Evolutionary conservation across 352 stramenopile genomes (phyloP).

Genomic region (Elongisporangium anandrum): DNA sequence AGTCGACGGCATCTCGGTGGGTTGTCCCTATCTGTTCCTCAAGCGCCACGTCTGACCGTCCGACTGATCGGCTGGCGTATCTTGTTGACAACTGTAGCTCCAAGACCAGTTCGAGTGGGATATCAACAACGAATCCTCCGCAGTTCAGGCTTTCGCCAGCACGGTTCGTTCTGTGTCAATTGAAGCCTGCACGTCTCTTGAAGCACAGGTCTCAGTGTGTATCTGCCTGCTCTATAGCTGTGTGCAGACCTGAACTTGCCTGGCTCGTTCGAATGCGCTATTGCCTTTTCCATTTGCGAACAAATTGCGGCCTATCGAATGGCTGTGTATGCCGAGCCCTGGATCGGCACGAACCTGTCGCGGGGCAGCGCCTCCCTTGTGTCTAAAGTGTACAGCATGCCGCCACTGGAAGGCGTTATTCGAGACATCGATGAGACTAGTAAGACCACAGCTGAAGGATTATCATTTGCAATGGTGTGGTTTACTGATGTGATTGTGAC

Average conservation of each 20-base stretch:
- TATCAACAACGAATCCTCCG: constrained; percentile 43
- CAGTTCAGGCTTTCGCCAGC: constrained; percentile 45
- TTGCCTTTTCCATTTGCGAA: constrained; percentile 71
- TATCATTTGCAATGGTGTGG: background rate
- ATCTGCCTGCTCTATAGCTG: constrained; percentile 20
- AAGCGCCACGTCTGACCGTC: background rate
- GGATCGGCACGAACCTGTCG: constrained; percentile 49
- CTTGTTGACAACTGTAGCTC: constrained; percentile 23
- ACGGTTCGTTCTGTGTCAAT: constrained; percentile 11
- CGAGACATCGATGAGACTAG: constrained; percentile 38
- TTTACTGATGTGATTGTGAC: constrained; percentile 2
- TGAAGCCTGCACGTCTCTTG: background rate
- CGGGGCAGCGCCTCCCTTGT: constrained; percentile 9
- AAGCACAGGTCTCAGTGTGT: background rate
- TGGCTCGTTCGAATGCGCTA: constrained; percentile 45
- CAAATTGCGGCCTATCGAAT: constrained; percentile 65
- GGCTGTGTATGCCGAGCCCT: constrained; percentile 38
- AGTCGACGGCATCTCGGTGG: constrained; percentile 55
- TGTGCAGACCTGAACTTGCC: constrained; percentile 60
- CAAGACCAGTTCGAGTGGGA: constrained; percentile 83
- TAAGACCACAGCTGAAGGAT: constrained; percentile 8
- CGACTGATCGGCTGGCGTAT: background rate
- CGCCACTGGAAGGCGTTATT: constrained; percentile 41
- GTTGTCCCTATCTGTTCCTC: background rate
- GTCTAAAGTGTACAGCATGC: constrained; percentile 32